Evolutionary conservation across 1,139 yeast species (phyloP).

Genomic region (Debaryomyces psychrophilus): DNA sequence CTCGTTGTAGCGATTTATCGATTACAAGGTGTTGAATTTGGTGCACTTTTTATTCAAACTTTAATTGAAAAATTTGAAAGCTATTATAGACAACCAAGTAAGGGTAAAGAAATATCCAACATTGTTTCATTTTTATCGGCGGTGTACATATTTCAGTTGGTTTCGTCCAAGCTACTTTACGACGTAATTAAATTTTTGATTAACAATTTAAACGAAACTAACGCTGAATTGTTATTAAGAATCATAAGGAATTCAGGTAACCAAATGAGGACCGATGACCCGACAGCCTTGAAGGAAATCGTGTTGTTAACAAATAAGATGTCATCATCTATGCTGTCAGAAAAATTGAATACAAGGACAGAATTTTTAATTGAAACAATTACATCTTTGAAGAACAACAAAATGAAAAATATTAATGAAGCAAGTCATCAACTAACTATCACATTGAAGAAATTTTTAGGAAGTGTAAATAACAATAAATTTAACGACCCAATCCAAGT

Average conservation of each 20-base stretch:
- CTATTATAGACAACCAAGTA: conserved; percentile 28
- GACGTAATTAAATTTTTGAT: conserved; percentile 69
- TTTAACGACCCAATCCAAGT: conserved; percentile 82
- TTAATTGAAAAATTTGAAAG: conserved; percentile 67
- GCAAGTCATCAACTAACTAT: conserved; percentile 53
- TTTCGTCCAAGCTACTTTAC: conserved; percentile 73
- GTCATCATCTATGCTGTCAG: conserved; percentile 37
- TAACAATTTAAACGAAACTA: conserved; percentile 61
- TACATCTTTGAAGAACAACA: conserved; percentile 82
- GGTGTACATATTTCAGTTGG: conserved; percentile 74
- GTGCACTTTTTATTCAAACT: conserved; percentile 82
- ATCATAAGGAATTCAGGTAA: conserved; percentile 78
- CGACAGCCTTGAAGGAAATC: conserved; percentile 80
- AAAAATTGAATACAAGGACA: conserved; percentile 61
- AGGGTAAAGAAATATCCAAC: conserved; percentile 66
- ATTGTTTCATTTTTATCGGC: conserved; percentile 74
- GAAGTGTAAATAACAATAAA: conserved; percentile 48
- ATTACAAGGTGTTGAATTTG: conserved; percentile 84
- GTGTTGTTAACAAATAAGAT: conserved; percentile 56
- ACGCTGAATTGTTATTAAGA: conserved; percentile 76
- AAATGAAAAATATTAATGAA: conserved; percentile 57
- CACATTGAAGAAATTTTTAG: conserved; percentile 70
- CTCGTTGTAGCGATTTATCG: conserved; percentile 75
- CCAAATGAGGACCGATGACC: conserved; percentile 88
- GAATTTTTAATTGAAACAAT: conserved; percentile 85